Conservation (phyloP, 108 stramenopile species). For the Cylindrotheca closterium region DNA sequence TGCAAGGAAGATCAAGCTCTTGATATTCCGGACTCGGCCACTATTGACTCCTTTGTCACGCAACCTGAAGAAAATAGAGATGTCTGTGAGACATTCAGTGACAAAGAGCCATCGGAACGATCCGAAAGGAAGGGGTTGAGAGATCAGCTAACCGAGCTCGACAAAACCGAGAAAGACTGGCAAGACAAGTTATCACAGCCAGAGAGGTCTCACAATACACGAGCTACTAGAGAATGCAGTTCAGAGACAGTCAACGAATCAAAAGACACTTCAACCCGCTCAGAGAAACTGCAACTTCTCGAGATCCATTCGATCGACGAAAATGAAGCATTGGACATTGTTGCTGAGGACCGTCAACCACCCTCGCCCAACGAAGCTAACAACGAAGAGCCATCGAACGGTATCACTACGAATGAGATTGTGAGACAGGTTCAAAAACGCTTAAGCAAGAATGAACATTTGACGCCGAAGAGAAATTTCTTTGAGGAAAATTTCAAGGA, state of each 20-base stretch:
- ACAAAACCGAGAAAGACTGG: constrained; percentile 19
- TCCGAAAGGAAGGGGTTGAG: too few species aligned
- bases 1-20: not conserved
- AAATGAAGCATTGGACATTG: too few species aligned
- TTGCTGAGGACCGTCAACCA: too few species aligned
- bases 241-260: constrained; percentile 13
- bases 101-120: too few species aligned
- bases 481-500: too few species aligned
- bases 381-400: too few species aligned
- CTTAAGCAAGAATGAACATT: too few species aligned
- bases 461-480: too few species aligned
- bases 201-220: not conserved
- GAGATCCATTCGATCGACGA: too few species aligned
- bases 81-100: too few species aligned
- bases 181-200: constrained; percentile 2
- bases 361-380: too few species aligned
- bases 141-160: constrained; percentile 28
- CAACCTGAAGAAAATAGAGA: too few species aligned
- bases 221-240: constrained; percentile 16
- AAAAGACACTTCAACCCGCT: not conserved
- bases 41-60: constrained; percentile 29
- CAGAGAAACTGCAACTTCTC: constrained; percentile 1
- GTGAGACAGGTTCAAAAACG: constrained; percentile 19
- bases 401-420: constrained; percentile 1
- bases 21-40: constrained; percentile 5